Percentiles rank a stretch among this genome's conserved stretches.
phyloP scores from a whole-genome alignment of 1,284 basidiomycete genomes.

The Ceratobasidium sp. region DNA sequence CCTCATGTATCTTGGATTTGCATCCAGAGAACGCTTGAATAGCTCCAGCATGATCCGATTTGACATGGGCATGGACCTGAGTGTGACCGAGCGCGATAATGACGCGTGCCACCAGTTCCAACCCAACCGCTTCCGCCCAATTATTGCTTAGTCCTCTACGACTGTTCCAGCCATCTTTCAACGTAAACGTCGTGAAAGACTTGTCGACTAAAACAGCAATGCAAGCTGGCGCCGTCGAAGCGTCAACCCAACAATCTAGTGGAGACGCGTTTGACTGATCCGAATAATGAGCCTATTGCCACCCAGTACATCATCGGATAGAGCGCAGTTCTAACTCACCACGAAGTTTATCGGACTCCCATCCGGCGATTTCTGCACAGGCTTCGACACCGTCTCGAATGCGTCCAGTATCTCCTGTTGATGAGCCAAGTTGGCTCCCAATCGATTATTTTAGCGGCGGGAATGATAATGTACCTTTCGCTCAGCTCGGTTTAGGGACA shows the following conservation, averaged over 20 bases:
- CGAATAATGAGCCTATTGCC: not conserved
- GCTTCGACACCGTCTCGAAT: not conserved
- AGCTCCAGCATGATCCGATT: not conserved
- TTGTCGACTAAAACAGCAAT: not conserved
- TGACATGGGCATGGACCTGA: not conserved
- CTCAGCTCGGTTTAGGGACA: no score
- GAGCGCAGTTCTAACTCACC: not conserved
- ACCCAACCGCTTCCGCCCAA: not conserved
- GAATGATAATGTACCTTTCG: no score
- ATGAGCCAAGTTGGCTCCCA: no score
- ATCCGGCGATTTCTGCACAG: not conserved
- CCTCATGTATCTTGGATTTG: not conserved
- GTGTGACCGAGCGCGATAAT: not conserved
- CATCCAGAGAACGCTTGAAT: not conserved
- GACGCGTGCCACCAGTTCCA: not conserved
- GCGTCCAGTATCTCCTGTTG: not conserved
- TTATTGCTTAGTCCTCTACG: not conserved
- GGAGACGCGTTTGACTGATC: not conserved
- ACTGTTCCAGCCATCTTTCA: not conserved
- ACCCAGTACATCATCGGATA: no score
- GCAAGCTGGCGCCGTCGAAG: not conserved
- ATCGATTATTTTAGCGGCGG: no score
- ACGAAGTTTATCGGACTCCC: slow-evolving; percentile 4
- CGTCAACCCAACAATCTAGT: slow-evolving; percentile 13
- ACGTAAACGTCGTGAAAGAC: not conserved